Evolutionary conservation across 192 early-diverging fungal species (phyloP), one percentile per base, ranked within the genome.

Genomic region (Coemansia sp.): DNA sequence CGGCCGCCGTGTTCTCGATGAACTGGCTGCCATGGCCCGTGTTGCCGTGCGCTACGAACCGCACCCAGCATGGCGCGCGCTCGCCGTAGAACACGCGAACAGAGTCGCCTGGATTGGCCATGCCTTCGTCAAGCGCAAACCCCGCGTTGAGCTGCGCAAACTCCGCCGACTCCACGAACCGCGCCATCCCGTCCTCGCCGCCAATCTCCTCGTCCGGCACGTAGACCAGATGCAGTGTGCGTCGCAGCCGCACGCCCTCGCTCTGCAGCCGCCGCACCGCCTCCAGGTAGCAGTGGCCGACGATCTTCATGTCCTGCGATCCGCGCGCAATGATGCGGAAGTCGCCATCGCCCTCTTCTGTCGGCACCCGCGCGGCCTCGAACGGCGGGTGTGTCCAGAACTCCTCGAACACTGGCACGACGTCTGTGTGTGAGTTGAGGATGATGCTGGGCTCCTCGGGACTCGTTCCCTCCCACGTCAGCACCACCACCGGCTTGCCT

Each of bases 291-390:
- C 88, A 87, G 61, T 67, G 79, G 11, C 92, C 92, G 52, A 93
- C 92, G 73, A 93, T 93, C 77, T 96, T 96, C 94, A 96, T 96
- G 70, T 96, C 94, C 74, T 94, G 92, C 12, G 94, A 69, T 1
- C 92, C 93, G 43, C 93, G 89, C n/a, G 92, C 94, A 66, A 88
- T 78, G 69, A 96, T 94, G 54, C 87, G 56, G 68, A 67, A 66
- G 41, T 77, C 84, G 13, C 90, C 90, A 68, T 87, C 82, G 18
- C 78, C n/a, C n/a, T n/a, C n/a, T n/a, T n/a, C 83, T 47, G 87
- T 90, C 11, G 81, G 36, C 39, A 79, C 84, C 0, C 80, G 76
- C 41, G 66, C 72, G 10, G 91, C 94, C 7, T 84, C 89, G 73
- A 96, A 94, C 7, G 94, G 91, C 58, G 87, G 85, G 54, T 88